These are phyloP conservation scores for Nemania sp. DNA, from an alignment of 2,329 filamentous ascomycete species.

Conservation along the genomic window DNA sequence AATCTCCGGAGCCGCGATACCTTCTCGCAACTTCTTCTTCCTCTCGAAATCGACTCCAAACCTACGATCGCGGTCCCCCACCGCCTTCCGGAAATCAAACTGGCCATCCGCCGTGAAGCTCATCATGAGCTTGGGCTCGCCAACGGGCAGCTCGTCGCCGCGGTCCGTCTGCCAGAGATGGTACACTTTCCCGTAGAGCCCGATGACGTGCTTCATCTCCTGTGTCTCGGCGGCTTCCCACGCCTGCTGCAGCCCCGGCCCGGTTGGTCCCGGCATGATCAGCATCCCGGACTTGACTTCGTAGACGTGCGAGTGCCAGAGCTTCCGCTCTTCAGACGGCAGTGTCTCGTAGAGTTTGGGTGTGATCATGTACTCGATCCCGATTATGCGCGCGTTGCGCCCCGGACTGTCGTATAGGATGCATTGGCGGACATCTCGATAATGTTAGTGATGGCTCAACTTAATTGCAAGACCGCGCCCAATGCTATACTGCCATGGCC, in stretches of 20 bases:
- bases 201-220: constrained; percentile 77
- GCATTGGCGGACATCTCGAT: constrained; percentile 75
- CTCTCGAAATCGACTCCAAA: constrained; percentile 50
- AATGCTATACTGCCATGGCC: not conserved
- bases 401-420: constrained; percentile 77
- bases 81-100: constrained; percentile 49
- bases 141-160: constrained; percentile 62
- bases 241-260: constrained; percentile 55
- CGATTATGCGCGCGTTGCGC: constrained; percentile 72
- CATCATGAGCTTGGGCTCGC: constrained; percentile 58
- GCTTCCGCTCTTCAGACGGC: constrained; percentile 65
- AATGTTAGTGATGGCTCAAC: constrained; percentile 3
- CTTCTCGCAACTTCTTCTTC: constrained; percentile 50
- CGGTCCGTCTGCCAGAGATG: constrained; percentile 86
- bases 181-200: constrained; percentile 80
- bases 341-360: constrained; percentile 69
- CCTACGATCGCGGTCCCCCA: constrained; percentile 49
- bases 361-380: constrained; percentile 87
- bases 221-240: constrained; percentile 79
- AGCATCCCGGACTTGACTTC: constrained; percentile 80
- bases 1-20: constrained; percentile 46
- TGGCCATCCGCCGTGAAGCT: constrained; percentile 55
- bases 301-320: constrained; percentile 79
- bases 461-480: not conserved
- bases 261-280: constrained; percentile 68